phyloP scores from a whole-genome alignment of 768 basidiomycete species.

The Pholiota microspora region DNA sequence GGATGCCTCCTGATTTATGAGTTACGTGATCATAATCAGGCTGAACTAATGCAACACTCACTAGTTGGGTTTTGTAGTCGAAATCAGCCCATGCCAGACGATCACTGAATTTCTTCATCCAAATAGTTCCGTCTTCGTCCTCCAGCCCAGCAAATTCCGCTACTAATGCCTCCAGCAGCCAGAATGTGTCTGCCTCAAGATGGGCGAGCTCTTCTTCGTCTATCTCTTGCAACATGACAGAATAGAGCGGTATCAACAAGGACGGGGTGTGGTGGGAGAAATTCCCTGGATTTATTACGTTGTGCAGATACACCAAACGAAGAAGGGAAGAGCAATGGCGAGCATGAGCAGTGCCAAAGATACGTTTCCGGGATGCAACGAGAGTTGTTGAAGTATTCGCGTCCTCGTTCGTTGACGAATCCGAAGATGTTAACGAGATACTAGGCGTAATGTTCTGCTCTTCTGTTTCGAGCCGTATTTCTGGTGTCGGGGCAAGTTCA shows the following conservation, averaged over 20 bases:
- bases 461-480: constrained; percentile 34
- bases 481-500: constrained; percentile 32
- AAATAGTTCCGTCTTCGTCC: constrained; percentile 56
- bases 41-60: constrained; percentile 27
- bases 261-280: constrained; percentile 68
- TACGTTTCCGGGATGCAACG: constrained; percentile 43
- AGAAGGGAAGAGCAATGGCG: constrained; percentile 62
- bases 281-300: constrained; percentile 68
- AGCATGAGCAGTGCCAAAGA: constrained; percentile 48
- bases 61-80: constrained; percentile 60
- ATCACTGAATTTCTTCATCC: constrained; percentile 64
- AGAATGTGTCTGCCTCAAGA: constrained; percentile 79
- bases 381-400: constrained; percentile 35
- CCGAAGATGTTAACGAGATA: constrained; percentile 34
- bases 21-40: too few species aligned
- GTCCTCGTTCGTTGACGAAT: constrained; percentile 9
- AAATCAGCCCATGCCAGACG: constrained; percentile 60
- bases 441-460: constrained; percentile 24
- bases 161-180: constrained; percentile 74
- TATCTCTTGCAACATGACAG: constrained; percentile 57
- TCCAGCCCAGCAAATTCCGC: constrained; percentile 75
- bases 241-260: constrained; percentile 67
- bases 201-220: constrained; percentile 60
- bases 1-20: constrained; percentile 55
- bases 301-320: constrained; percentile 71